Base-by-base conservation (phyloP, 305 asterid species). In the Solanum hybrid region DNA sequence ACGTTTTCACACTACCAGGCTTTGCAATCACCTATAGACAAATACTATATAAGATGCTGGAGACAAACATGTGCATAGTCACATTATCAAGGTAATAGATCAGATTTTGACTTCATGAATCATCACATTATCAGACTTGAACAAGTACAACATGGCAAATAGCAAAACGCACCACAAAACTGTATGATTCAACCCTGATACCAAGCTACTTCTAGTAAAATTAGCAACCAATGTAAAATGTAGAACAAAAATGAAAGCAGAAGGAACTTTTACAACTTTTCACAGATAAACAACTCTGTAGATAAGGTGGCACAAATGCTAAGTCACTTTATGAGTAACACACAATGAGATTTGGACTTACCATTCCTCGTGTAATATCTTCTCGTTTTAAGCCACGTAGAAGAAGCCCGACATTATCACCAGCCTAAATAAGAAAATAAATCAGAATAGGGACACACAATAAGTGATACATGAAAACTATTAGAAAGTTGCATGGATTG, bases 321-420 rank as follows among this genome's bases (percentile, higher is more conserved):
- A 79, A 11, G 86, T 37, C 86, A 80, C n/a, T 37, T 37, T 6
- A 37, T 24, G 33, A 37, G 86, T 80, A 37, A 88, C 22, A 51
- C 22, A 14, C 11, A 51, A 2, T 45, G 15, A 78, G 13, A 36
- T 11, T 89, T 36, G 29, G 5, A 94, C 96, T 92, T 38, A 97
- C 99, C 99, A 95, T 95, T 89, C 99, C 99, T 92, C 99, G 94
- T 75, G 93, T 91, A 89, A 97, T 89, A 68, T 97, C 99, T 79
- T 97, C 98, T 80, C 99, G 96, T 92, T 97, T 97, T 94, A 96
- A 93, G 72, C 99, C 99, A 92, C 99, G 98, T 51, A 97, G 92
- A 90, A 97, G 99, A 88, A 97, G 96, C 89, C 99, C 99, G 20
- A 97, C 99, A 92, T 98, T 98, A 92, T 98, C 99, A 88, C 99